Base-by-base conservation (phyloP, 2,329 filamentous ascomycete genomes). In the Neocucurbitaria cava region DNA sequence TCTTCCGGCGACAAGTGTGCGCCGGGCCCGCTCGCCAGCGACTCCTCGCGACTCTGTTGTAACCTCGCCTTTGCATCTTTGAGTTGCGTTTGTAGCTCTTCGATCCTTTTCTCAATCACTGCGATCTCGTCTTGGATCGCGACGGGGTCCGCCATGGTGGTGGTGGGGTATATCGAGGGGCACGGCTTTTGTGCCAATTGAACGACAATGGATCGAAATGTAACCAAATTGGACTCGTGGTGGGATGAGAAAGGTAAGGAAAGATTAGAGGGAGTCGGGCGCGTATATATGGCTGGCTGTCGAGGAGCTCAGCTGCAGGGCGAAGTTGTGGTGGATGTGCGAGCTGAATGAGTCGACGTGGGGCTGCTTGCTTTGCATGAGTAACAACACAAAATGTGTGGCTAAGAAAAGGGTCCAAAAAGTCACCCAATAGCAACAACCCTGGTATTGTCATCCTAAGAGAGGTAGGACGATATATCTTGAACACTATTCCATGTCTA, bases 1-100 rank as follows among this genome's bases (percentile, higher is more conserved):
- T 91, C 86, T 57, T 84, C 78, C 31, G 60, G 78, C 69, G 76
- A 80, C 72, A 79, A 73, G 38, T 65, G 62, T 28, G 62, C 58
- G 46, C 61, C 63, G n/a, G 64, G 62, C 46, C 62, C 67, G 48
- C 46, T 56, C 10, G 58, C 61, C 18, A 54, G 46, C 2, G 54
- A 54, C 2, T 59, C 61, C 42, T 54, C 61, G 26, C 65, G 61
- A 6, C 62, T 64, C 50, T 68, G 62, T 45, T 66, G 61, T 53
- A 73, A 55, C 33, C 70, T 63, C 45, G 61, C 45, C 43, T 69
- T 69, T 17, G 70, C 70, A 54, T 73, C 69, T 36, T 68, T 64
- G 11, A 73, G 53, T 36, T 71, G 70, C 46, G 54, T 38, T 40
- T 73, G 68, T 9, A 68, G 58, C 35, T 73, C 70, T 26, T 59